Evolutionary conservation across 768 basidiomycete species (phyloP).

Genomic region (Steccherinum ochraceum): DNA sequence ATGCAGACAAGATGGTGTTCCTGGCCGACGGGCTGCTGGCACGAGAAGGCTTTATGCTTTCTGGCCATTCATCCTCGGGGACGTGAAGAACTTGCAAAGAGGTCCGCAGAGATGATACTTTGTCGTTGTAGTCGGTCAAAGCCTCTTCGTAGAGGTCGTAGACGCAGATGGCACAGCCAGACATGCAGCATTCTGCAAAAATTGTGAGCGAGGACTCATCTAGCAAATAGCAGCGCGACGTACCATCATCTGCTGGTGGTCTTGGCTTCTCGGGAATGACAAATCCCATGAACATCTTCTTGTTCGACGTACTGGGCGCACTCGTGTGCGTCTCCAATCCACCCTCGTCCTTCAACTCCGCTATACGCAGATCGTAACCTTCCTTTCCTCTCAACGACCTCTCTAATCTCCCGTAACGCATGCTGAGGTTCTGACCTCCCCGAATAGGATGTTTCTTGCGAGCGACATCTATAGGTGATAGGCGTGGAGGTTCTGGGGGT

Average conservation of each 20-base stretch:
- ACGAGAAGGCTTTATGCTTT: constrained; percentile 29
- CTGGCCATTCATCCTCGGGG: constrained; percentile 63
- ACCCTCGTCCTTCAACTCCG: constrained; percentile 17
- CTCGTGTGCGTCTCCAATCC: neutral
- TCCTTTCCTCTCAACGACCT: constrained; percentile 41
- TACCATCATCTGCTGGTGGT: constrained; percentile 64
- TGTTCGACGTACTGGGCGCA: constrained; percentile 3
- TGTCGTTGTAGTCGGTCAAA: constrained; percentile 51
- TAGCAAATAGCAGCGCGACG: constrained; percentile 13
- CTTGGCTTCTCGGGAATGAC: constrained; percentile 56
- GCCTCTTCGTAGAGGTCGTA: constrained; percentile 84
- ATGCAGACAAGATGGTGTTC: constrained; percentile 49
- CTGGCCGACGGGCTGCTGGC: constrained; percentile 12
- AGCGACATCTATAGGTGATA: neutral
- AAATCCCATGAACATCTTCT: constrained; percentile 43
- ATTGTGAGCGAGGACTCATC: neutral
- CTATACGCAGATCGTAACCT: constrained; percentile 23
- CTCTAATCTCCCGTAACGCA: constrained; percentile 52
- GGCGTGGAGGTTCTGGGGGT: neutral
- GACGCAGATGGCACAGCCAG: constrained; percentile 87
- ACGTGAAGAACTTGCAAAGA: constrained; percentile 43
- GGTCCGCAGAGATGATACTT: constrained; percentile 42
- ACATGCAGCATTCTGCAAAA: constrained; percentile 87
- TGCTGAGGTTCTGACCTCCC: constrained; percentile 56
- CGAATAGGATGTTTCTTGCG: constrained; percentile 20